These are phyloP conservation scores for Picochlorum sp. DNA, from an alignment of 139 green algal species.

Conservation along the genomic window DNA sequence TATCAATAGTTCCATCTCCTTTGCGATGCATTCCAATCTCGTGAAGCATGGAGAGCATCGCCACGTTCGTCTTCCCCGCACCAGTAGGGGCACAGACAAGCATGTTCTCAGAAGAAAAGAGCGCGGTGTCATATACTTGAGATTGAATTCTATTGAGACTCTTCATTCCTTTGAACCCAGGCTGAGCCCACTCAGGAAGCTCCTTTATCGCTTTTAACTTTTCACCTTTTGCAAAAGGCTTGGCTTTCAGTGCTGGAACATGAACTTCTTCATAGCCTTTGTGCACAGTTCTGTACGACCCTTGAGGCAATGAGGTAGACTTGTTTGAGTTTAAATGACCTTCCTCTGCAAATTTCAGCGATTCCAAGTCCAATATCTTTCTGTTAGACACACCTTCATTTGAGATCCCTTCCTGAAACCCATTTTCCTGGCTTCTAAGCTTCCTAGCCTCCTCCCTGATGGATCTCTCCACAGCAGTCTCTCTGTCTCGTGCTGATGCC, in stretches of 20 bases:
- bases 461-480: slow-evolving; percentile 70
- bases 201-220: slow-evolving; percentile 59
- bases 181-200: slow-evolving; percentile 88
- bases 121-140: slow-evolving; percentile 71
- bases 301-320: slow-evolving; percentile 65
- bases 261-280: slow-evolving; percentile 96
- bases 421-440: slow-evolving; percentile 45
- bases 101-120: slow-evolving; percentile 90
- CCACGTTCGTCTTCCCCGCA: slow-evolving; percentile 98
- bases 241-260: slow-evolving; percentile 88
- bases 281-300: slow-evolving; percentile 52
- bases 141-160: slow-evolving; percentile 89
- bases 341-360: slow-evolving; percentile 64
- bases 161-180: slow-evolving; percentile 82
- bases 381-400: slow-evolving; percentile 26
- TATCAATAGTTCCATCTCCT: slow-evolving; percentile 79
- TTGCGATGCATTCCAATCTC: slow-evolving; percentile 70
- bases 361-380: slow-evolving; percentile 79
- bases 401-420: slow-evolving; percentile 10
- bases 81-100: slow-evolving; percentile 82
- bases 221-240: slow-evolving; percentile 73
- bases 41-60: slow-evolving; percentile 94
- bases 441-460: slow-evolving; percentile 87
- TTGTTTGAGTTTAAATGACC: slow-evolving; percentile 88
- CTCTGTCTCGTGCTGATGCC: slow-evolving; percentile 57